These are phyloP conservation scores for Sclerotiophoma versabilis DNA, from an alignment of 2,329 filamentous ascomycete genomes.

Conservation along the genomic window DNA sequence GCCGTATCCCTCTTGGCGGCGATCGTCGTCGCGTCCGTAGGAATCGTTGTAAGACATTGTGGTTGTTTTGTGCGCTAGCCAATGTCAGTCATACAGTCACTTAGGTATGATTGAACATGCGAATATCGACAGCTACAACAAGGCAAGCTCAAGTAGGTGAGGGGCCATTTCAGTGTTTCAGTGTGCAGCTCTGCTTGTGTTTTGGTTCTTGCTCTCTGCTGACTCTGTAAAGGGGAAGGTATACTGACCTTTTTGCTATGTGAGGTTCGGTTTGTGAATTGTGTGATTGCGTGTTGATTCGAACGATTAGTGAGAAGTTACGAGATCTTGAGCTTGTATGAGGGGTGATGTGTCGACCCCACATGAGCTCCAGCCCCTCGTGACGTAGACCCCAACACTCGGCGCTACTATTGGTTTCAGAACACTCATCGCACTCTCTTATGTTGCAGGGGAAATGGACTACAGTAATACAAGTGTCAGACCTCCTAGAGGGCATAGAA, in stretches of 20 bases:
- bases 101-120: too few species aligned
- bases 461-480: too few species aligned
- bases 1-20: slow-evolving; percentile 16
- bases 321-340: background rate
- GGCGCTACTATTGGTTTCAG: slow-evolving; percentile 2
- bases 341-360: slow-evolving; percentile 15
- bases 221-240: too few species aligned
- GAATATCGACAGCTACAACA: background rate
- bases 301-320: background rate
- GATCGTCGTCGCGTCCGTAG: too few species aligned
- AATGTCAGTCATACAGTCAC: background rate
- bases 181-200: too few species aligned
- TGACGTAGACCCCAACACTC: slow-evolving; percentile 2
- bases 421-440: too few species aligned
- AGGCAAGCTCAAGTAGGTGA: background rate
- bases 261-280: too few species aligned
- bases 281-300: background rate
- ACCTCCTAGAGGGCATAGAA: too few species aligned
- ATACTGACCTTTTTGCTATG: too few species aligned
- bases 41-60: slow-evolving; percentile 39
- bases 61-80: background rate
- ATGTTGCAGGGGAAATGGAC: too few species aligned
- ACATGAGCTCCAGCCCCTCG: slow-evolving; percentile 13
- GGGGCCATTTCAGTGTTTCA: background rate
- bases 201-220: too few species aligned